Evolutionary conservation across 495 filamentous ascomycete species (phyloP).

Genomic region (Schizothecium vesticola): DNA sequence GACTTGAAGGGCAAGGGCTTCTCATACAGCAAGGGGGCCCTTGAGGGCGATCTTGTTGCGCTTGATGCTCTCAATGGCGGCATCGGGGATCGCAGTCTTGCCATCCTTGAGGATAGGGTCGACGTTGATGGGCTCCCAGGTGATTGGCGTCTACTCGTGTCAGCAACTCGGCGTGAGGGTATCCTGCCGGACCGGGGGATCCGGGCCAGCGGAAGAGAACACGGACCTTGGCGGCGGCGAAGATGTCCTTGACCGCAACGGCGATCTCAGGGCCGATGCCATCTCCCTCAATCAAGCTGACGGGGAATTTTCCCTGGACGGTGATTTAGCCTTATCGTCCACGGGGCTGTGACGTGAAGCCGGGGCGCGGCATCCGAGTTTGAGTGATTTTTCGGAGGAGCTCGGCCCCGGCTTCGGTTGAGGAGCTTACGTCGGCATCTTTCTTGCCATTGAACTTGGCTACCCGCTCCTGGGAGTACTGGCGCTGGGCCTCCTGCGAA

Average conservation of each 20-base stretch:
- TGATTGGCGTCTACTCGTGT: slow-evolving; percentile 67
- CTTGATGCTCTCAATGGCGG: slow-evolving; percentile 83
- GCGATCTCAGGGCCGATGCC: slow-evolving; percentile 98
- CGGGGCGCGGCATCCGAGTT: slow-evolving; percentile 8
- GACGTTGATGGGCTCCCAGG: slow-evolving; percentile 96
- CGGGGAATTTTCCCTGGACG: slow-evolving; percentile 80
- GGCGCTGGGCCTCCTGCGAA: slow-evolving; percentile 44
- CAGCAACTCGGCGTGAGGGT: neutral
- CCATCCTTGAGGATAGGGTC: slow-evolving; percentile 88
- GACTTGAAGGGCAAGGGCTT: neutral
- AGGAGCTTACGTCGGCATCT: slow-evolving; percentile 68
- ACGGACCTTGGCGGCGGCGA: slow-evolving; percentile 83
- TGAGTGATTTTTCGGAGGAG: slow-evolving; percentile 44
- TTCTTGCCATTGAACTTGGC: slow-evolving; percentile 90
- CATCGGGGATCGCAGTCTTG: slow-evolving; percentile 81
- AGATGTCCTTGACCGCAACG: slow-evolving; percentile 96
- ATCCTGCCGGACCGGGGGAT: slow-evolving; percentile 6
- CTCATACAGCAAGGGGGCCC: slow-evolving; percentile 87
- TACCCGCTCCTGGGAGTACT: slow-evolving; percentile 56
- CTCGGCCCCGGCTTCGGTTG: neutral
- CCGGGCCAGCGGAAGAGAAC: slow-evolving; percentile 17
- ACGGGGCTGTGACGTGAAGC: neutral
- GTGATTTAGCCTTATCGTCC: slow-evolving; percentile 15
- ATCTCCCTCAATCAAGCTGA: slow-evolving; percentile 96
- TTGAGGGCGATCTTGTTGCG: slow-evolving; percentile 95